Base-by-base conservation (phyloP, 331 rosid species). In the Malus hybrid region DNA sequence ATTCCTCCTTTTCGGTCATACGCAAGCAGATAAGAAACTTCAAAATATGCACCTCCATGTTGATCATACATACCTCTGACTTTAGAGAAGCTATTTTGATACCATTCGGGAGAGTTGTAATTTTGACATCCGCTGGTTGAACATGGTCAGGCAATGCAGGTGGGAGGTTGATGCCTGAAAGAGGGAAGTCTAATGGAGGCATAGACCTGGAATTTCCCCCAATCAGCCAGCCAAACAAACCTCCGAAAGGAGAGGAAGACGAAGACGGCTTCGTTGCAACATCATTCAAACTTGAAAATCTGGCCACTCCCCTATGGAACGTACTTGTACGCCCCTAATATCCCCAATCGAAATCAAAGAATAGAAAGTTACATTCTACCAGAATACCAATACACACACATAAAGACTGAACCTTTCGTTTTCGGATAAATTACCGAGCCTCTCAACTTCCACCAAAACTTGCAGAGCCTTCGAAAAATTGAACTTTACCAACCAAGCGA, bases 71-170 rank as follows among this genome's bases (percentile, higher is more conserved):
- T 84, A 94, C 99, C 82, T 57, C 78, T 10, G 97, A 88, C 60
- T 88, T 67, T 78, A 90, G 91, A 66, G 97, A 92, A 42, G 96
- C 99, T 20, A 95, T 85, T 71, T 82, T 95, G 70, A 89, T 85
- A 75, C 99, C 97, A 76, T 92, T 95, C 1, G 93, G 87, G 70
- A 95, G 96, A 20, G 96, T 86, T 28, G 96, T 87, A 60, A 90
- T 85, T 78, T 80, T 84, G 28, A 96, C 86, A 83, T 88, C 87
- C 73, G 79, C 85, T 3, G 92, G 92, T 29, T 79, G 88, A 54
- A 89, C 90, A 79, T 85, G 73, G 84, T 94, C 99, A 15, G 99
- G 97, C 88, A 94, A 86, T 9, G 96, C 72, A 74, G 97, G 79
- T 2, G 97, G 93, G 29, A 83, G 87, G 12, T 62, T 78, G 68